Conservation (phyloP, 2,329 filamentous ascomycete species). For the Colletotrichum sp. region DNA sequence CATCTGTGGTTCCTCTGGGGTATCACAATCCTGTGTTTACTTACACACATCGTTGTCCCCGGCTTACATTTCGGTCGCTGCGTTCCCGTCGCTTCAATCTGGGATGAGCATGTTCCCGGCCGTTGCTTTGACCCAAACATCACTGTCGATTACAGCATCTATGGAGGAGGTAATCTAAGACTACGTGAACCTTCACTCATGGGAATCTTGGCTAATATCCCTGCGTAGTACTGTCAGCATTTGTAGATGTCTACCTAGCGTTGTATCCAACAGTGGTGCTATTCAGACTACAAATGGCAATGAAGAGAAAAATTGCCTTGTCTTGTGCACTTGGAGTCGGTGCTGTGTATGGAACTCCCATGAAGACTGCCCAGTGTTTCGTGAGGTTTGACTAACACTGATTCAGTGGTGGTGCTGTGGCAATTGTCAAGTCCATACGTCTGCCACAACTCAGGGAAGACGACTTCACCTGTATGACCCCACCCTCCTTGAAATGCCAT, state of each 20-base stretch:
- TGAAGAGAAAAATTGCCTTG: constrained; percentile 45
- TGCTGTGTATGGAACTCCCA: constrained; percentile 30
- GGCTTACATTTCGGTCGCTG: constrained; percentile 46
- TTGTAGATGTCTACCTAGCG: constrained; percentile 46
- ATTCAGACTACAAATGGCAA: constrained; percentile 39
- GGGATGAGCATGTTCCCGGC: constrained; percentile 39
- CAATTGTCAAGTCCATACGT: constrained; percentile 38
- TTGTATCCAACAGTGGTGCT: constrained; percentile 44
- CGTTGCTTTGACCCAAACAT: constrained; percentile 39
- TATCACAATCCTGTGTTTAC: constrained; percentile 34
- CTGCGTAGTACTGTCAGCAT: constrained; percentile 33
- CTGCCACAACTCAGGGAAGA: constrained; percentile 30
- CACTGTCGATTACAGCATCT: constrained; percentile 36
- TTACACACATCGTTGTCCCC: constrained; percentile 38
- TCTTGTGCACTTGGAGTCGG: constrained; percentile 42
- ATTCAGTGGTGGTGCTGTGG: constrained; percentile 23
- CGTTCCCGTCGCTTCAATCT: constrained; percentile 39
- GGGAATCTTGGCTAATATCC: neutral
- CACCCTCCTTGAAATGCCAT: neutral
- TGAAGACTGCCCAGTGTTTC: neutral
- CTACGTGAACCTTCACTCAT: neutral
- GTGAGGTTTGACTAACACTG: neutral
- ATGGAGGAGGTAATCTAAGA: neutral
- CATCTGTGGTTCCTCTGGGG: constrained; percentile 42
- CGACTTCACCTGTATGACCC: constrained; percentile 27